These are phyloP conservation scores for Parietaria judaica DNA, from an alignment of 306 rosid genomes.

Conservation along the genomic window DNA sequence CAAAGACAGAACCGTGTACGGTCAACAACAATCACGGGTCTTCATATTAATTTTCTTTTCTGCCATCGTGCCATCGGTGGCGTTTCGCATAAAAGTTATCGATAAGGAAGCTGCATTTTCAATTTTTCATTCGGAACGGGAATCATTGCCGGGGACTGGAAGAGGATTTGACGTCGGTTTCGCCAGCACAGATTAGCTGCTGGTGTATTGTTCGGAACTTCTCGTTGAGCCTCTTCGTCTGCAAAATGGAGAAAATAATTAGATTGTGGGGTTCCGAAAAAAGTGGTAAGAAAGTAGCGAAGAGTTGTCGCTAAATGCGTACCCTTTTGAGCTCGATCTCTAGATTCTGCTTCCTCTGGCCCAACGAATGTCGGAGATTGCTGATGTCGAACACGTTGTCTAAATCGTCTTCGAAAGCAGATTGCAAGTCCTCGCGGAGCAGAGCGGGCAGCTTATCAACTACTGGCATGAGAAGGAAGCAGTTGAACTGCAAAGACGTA, in stretches of 20 bases:
- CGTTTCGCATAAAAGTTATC: not conserved
- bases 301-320: slow-evolving; percentile 7
- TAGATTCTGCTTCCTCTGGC: slow-evolving; percentile 64
- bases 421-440: slow-evolving; percentile 83
- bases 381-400: slow-evolving; percentile 83
- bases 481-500: slow-evolving; percentile 70
- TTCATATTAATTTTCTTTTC: no score
- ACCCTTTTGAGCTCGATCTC: slow-evolving; percentile 94
- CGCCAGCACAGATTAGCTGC: slow-evolving; percentile 43
- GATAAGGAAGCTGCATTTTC: not conserved
- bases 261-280: not conserved
- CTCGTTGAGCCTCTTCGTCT: slow-evolving; percentile 90
- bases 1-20: no score
- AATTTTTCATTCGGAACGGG: not conserved
- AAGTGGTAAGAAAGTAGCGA: slow-evolving; percentile 11
- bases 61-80: no score
- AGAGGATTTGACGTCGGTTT: slow-evolving; percentile 24
- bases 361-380: slow-evolving; percentile 54
- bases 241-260: slow-evolving; percentile 22
- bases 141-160: slow-evolving; percentile 8
- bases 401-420: slow-evolving; percentile 79
- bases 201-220: slow-evolving; percentile 74
- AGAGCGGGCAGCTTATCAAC: slow-evolving; percentile 95
- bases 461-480: slow-evolving; percentile 96
- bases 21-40: no score